Evolutionary conservation across 2,329 filamentous ascomycete genomes (phyloP), one percentile per base, ranked within the genome.

Genomic region (Diaporthe amygdali): DNA sequence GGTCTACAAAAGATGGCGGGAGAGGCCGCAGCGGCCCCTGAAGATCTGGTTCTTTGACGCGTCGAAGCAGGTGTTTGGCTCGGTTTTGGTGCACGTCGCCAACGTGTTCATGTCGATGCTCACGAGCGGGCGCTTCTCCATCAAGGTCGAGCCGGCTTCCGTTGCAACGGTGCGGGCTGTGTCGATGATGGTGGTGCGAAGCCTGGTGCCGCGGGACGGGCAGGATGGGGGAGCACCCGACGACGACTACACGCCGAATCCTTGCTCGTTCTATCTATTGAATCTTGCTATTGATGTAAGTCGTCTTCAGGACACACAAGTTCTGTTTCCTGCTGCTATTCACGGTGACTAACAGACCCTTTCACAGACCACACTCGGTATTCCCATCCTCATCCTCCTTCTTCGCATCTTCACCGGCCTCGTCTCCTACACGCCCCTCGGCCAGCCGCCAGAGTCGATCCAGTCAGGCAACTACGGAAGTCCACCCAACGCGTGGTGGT

Each of bases 21-120:
- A 99, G 83, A 89, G 94, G 70, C 96, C 96, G 1, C 96, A 98
- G 80, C 89, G 96, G 69, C 96, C 96, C 1, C 79, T 98, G 78
- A 97, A 97, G 87, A 95, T 99, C 75, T 99, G 96, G 96, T 95
- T 94, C 81, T 99, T 98, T 81, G 96, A 99, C 79, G 96, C 92
- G 30, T 97, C 94, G 39, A 99, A 99, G 85, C 96, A 99, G 85
- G 94, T 99, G 68, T 93, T 98, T 78, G 96, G 96, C 27, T 97
- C 95, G 37, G 92, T 95, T 55, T 87, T 99, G 80, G 91, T 98
- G 41, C 96, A 99, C 83, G 87, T 96, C 54, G 94, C 95, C 76
- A 99, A 99, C 79, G 88, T 99, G 67, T 90, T 97, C 81, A 97
- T 99, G 93, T 97, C 94, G 56, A 94, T 98, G 93, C 88, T 99